phyloP scores from a whole-genome alignment of 2,329 filamentous ascomycete species.

The Aspergillus ibericus region DNA sequence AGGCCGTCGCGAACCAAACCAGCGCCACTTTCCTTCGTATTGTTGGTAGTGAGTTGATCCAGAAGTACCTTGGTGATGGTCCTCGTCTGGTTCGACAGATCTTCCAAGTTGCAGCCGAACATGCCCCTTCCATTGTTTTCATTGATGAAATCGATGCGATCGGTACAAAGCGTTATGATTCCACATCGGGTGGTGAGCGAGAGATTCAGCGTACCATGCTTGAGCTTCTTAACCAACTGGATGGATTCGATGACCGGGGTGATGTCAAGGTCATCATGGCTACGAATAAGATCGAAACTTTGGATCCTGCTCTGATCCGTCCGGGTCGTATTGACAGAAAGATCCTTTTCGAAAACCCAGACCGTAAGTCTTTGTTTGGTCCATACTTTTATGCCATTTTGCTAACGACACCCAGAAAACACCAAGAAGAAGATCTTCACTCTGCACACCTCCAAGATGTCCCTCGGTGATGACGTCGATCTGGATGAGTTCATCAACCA shows the following conservation, averaged over 20 bases:
- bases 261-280: constrained; percentile 99
- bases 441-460: constrained; percentile 98
- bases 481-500: constrained; percentile 97
- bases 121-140: constrained; percentile 95
- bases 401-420: constrained; percentile 59
- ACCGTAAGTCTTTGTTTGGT: constrained; percentile 52
- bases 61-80: constrained; percentile 97
- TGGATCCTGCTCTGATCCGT: constrained; percentile 93
- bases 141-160: constrained; percentile 99
- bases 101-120: constrained; percentile 86
- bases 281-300: constrained; percentile 98
- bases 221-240: constrained; percentile 95
- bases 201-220: constrained; percentile 99
- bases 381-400: neutral
- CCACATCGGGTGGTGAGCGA: constrained; percentile 91
- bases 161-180: constrained; percentile 97
- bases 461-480: constrained; percentile 91
- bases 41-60: constrained; percentile 93
- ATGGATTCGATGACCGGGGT: constrained; percentile 97
- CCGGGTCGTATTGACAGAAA: constrained; percentile 98
- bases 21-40: constrained; percentile 97
- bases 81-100: constrained; percentile 93
- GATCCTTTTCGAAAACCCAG: constrained; percentile 76
- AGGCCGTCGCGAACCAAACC: constrained; percentile 98
- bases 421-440: constrained; percentile 98